Base-by-base conservation (phyloP, 139 green algal species). In the Monoraphidium neglectum region DNA sequence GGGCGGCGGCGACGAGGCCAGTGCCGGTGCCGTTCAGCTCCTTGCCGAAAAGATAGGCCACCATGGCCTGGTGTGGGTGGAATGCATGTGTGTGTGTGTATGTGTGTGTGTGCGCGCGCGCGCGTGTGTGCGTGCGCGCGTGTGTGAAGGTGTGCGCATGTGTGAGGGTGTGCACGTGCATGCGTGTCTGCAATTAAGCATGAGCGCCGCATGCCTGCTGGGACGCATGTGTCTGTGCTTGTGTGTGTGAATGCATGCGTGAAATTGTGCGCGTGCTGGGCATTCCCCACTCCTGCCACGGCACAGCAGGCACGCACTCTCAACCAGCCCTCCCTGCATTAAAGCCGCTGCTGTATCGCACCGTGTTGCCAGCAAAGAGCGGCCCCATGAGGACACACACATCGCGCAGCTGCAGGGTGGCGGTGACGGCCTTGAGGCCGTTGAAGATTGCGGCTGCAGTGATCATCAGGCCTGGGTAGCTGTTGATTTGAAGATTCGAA, bases 321-420 rank as follows among this genome's bases (percentile, higher is more conserved):
- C 24, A 68, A 33, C 56, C 56, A 33, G 26, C 26, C 56, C 56
- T 33, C 56, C 56, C 56, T 15, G 10, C 56, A 12, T 28, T 18
- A 24, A 68, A 24, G 23, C 60, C 60, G 4, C 24, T 43, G 30
- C 33, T 28, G 36, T 4, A 38, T 13, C 72, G 37, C 46, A 79
- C 73, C 63, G 73, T 79, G 49, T 73, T 73, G 28, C 73, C 73
- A 5, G 73, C 46, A 83, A 98, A 98, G 40, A 98, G 85, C 1
- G 95, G 95, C 30, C 91, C 95, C 15, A 92, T 98, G 76, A 98
- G 94, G n/a, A 98, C 95, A 75, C 95, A 98, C 23, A 98, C 92
- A 81, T 98, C 96, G 59, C 96, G 91, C 16, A 98, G 84, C 62
- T 96, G 83, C 40, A 98, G 83, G 18, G 92, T 92, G 18, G 97